Evolutionary conservation across 352 stramenopile genomes (phyloP).

Genomic region (Phytophthora quininea): DNA sequence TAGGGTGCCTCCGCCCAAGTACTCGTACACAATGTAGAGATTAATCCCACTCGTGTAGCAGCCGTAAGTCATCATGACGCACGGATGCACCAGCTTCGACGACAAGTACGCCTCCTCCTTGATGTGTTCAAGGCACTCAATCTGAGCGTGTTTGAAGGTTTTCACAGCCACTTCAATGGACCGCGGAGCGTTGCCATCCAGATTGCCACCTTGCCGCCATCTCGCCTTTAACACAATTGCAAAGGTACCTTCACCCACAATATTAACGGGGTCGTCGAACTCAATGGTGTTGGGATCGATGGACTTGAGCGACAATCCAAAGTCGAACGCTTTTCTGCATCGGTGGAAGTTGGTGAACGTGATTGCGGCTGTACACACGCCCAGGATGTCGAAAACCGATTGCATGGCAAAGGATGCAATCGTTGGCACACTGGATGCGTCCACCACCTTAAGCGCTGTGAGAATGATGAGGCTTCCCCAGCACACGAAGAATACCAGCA

Average conservation of each 20-base stretch:
- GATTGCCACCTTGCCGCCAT: constrained; percentile 59
- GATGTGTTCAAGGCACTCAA: constrained; percentile 78
- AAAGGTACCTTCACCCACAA: constrained; percentile 84
- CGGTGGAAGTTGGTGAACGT: constrained; percentile 81
- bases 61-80: constrained; percentile 86
- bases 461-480: constrained; percentile 75
- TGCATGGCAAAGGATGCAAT: constrained; percentile 56
- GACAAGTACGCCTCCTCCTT: constrained; percentile 85
- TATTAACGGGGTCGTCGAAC: constrained; percentile 79
- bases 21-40: constrained; percentile 86
- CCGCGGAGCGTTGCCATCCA: constrained; percentile 46
- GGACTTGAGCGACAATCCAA: constrained; percentile 78
- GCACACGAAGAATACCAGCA: constrained; percentile 76
- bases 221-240: constrained; percentile 76
- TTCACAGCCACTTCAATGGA: constrained; percentile 82
- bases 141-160: constrained; percentile 81
- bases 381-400: constrained; percentile 72
- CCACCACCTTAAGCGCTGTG: constrained; percentile 51
- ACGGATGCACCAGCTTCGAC: constrained; percentile 78
- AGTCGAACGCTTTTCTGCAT: constrained; percentile 76
- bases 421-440: constrained; percentile 31
- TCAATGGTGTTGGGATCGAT: constrained; percentile 80
- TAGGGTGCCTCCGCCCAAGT: constrained; percentile 79
- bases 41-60: constrained; percentile 83
- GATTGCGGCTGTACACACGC: constrained; percentile 68